phyloP scores from a whole-genome alignment of 192 early-diverging fungal genomes.

The Obelidium mucronatum region DNA sequence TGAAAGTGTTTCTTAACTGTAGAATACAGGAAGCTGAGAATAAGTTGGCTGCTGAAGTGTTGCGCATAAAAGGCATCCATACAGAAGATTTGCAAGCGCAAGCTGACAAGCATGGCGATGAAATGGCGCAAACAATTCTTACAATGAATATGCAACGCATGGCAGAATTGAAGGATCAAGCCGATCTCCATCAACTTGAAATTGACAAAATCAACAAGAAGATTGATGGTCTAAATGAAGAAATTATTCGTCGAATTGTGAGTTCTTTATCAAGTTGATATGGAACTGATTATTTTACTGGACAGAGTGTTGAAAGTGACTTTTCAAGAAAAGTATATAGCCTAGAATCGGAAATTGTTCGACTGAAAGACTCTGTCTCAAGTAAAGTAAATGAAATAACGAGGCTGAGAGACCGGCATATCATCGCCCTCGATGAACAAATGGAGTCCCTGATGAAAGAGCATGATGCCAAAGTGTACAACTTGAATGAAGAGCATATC shows the following conservation, averaged over 20 bases:
- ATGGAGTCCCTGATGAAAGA: constrained; percentile 27
- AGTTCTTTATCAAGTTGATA: neutral
- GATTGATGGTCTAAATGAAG: constrained; percentile 32
- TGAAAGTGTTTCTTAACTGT: neutral
- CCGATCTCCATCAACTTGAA: constrained; percentile 25
- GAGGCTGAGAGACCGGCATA: constrained; percentile 25
- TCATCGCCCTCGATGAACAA: constrained; percentile 26
- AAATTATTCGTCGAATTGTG: constrained; percentile 31
- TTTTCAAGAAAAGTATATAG: constrained; percentile 8
- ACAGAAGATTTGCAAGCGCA: constrained; percentile 21
- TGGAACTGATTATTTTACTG: neutral
- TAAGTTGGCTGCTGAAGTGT: constrained; percentile 21
- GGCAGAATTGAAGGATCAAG: constrained; percentile 28
- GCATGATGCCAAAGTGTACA: constrained; percentile 37
- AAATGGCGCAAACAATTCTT: constrained; percentile 31
- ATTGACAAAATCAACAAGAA: constrained; percentile 24
- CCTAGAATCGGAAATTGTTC: constrained; percentile 31
- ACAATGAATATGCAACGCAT: constrained; percentile 37
- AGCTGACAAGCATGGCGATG: neutral
- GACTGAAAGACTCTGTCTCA: constrained; percentile 25
- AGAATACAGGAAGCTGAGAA: constrained; percentile 33
- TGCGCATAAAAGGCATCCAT: constrained; percentile 29
- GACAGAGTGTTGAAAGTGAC: constrained; percentile 29
- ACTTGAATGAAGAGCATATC: constrained; percentile 55
- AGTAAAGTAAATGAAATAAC: constrained; percentile 23